A percentile compares a stretch with the other conserved stretches of the same genome.
Evolutionary conservation across 2,329 filamentous ascomycete species (phyloP).

Genomic region (Penicillium sclerotigenum): DNA sequence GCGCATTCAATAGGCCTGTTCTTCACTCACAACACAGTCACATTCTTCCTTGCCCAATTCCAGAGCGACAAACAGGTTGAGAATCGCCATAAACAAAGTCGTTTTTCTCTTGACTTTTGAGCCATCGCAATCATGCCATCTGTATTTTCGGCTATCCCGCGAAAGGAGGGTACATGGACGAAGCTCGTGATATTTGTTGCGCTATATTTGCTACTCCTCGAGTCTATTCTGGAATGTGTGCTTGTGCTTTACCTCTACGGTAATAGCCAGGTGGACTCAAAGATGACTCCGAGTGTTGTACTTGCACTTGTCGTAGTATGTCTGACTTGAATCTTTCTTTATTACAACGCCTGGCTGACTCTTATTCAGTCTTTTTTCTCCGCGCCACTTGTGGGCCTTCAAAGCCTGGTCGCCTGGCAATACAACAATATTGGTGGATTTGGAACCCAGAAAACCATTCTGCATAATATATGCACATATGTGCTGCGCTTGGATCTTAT

Average conservation of each 20-base stretch:
- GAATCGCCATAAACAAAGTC: neutral
- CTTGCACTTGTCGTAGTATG: constrained; percentile 38
- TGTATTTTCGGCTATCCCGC: constrained; percentile 14
- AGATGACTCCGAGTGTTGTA: constrained; percentile 38
- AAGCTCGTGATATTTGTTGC: constrained; percentile 37
- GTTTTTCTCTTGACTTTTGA: neutral
- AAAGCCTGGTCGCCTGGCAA: constrained; percentile 41
- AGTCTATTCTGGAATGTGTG: constrained; percentile 36
- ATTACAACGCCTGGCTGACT: neutral
- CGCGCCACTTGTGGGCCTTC: constrained; percentile 35
- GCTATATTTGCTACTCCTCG: constrained; percentile 35
- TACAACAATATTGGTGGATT: constrained; percentile 34
- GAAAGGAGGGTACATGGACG: constrained; percentile 33
- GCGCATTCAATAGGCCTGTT: constrained; percentile 5
- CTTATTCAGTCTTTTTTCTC: constrained; percentile 35
- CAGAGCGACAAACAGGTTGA: neutral
- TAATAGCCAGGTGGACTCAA: constrained; percentile 35
- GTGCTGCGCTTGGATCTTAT: constrained; percentile 35
- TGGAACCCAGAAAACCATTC: constrained; percentile 29
- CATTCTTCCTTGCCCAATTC: neutral
- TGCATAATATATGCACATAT: constrained; percentile 37
- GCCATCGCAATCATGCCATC: constrained; percentile 15
- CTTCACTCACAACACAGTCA: neutral
- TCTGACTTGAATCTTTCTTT: neutral
- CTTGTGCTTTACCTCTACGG: constrained; percentile 37